These are phyloP conservation scores for Xylaria intraflava DNA, from an alignment of 495 filamentous ascomycete genomes.

Conservation along the genomic window DNA sequence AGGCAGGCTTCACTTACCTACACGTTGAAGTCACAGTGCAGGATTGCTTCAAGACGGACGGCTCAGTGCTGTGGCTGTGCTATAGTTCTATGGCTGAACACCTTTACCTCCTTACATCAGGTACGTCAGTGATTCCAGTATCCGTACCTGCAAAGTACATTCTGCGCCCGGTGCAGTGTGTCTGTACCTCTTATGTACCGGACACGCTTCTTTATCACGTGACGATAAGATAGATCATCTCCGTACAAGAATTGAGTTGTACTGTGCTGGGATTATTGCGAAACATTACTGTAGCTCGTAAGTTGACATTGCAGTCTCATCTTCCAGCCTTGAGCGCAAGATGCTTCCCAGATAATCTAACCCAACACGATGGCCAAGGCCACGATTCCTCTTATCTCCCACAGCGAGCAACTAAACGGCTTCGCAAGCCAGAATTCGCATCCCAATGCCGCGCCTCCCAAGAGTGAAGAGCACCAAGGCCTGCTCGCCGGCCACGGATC, in stretches of 20 bases:
- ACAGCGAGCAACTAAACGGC: slow-evolving; percentile 17
- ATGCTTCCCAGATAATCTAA: slow-evolving; percentile 29
- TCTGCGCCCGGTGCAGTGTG: too few species aligned
- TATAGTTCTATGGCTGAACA: too few species aligned
- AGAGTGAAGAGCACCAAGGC: slow-evolving; percentile 40
- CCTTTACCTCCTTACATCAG: too few species aligned
- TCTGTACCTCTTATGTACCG: too few species aligned
- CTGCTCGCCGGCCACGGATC: slow-evolving; percentile 32
- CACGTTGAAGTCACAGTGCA: too few species aligned
- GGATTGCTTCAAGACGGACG: too few species aligned
- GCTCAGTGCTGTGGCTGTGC: too few species aligned
- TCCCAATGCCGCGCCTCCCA: slow-evolving; percentile 12
- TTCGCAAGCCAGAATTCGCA: slow-evolving; percentile 6
- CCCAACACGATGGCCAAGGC: slow-evolving; percentile 38
- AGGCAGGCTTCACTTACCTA: too few species aligned
- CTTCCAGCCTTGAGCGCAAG: slow-evolving; percentile 16
- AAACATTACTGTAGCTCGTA: not conserved
- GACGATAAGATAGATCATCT: not conserved
- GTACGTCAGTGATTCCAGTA: too few species aligned
- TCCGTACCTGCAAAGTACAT: too few species aligned
- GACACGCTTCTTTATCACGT: not conserved
- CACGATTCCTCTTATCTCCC: slow-evolving; percentile 31
- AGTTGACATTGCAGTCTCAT: not conserved
- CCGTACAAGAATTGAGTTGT: not conserved
- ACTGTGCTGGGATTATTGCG: not conserved